Conservation (phyloP, 2,329 filamentous ascomycete species). For the Claviceps cyperi region DNA sequence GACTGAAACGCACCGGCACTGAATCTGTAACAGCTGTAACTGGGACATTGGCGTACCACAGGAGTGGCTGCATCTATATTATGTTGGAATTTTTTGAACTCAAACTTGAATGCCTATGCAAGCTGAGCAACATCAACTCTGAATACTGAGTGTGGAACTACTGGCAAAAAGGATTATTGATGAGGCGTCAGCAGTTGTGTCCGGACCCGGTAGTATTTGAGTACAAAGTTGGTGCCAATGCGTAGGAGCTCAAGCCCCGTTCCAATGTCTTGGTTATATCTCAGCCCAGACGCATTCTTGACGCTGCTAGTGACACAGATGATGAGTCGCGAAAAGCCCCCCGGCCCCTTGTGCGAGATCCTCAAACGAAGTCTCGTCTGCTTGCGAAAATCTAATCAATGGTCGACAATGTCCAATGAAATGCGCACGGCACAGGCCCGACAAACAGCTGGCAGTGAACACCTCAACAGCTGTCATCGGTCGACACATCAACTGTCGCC, state of each 20-base stretch:
- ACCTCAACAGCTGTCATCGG: neutral
- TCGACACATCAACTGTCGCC: neutral
- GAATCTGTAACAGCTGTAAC: neutral
- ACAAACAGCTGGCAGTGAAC: neutral
- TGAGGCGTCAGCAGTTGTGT: too few species aligned
- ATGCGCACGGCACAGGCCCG: neutral
- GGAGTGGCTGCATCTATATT: conserved; percentile 1
- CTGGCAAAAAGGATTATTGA: too few species aligned
- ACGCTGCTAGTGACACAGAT: neutral
- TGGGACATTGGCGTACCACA: neutral
- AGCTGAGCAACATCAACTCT: neutral
- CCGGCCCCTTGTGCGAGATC: neutral
- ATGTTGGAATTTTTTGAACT: neutral
- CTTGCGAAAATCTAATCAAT: too few species aligned
- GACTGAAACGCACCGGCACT: neutral
- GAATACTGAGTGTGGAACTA: neutral
- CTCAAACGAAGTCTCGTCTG: too few species aligned
- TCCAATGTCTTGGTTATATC: neutral
- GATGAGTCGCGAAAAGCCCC: neutral
- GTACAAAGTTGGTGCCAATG: neutral
- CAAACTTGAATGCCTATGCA: too few species aligned
- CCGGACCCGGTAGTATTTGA: neutral
- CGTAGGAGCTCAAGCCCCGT: neutral
- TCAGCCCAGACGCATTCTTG: neutral
- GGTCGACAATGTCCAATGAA: neutral